These are phyloP conservation scores for Aristolochia fimbriata DNA, from an alignment of 164 flowering plant species.

Conservation along the genomic window DNA sequence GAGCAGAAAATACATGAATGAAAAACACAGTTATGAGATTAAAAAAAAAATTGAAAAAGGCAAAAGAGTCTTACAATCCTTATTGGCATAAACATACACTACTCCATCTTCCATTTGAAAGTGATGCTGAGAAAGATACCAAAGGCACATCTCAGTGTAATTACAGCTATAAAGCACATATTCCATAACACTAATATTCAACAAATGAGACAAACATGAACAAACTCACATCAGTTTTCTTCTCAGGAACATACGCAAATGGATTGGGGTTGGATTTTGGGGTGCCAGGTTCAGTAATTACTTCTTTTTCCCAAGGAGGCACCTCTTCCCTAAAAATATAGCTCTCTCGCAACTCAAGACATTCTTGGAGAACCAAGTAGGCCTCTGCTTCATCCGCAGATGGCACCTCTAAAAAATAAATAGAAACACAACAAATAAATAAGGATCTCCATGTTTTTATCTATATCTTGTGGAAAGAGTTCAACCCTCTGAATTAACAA, in stretches of 20 bases:
- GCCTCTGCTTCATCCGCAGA: slow-evolving; percentile 80
- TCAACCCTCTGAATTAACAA: too few species aligned
- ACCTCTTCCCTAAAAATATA: slow-evolving; percentile 72
- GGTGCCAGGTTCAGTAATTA: slow-evolving; percentile 85
- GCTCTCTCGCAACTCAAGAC: slow-evolving; percentile 77
- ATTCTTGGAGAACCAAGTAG: slow-evolving; percentile 60
- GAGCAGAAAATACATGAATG: slow-evolving; percentile 12
- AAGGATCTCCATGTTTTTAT: too few species aligned
- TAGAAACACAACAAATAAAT: not conserved
- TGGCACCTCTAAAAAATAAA: slow-evolving; percentile 61
- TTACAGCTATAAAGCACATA: not conserved
- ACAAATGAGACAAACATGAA: not conserved
- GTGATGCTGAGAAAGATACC: slow-evolving; percentile 50
- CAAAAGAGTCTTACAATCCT: slow-evolving; percentile 50
- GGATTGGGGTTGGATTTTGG: slow-evolving; percentile 86
- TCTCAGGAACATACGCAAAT: slow-evolving; percentile 57
- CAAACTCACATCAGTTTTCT: slow-evolving; percentile 71
- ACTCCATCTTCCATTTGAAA: slow-evolving; percentile 96
- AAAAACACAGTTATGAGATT: not conserved
- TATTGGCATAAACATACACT: slow-evolving; percentile 77
- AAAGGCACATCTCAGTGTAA: not conserved
- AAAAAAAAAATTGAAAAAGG: not conserved
- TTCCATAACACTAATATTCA: not conserved
- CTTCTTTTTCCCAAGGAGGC: slow-evolving; percentile 95
- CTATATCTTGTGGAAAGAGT: too few species aligned